Conservation (phyloP, 306 rosid species). For the Medicago lupulina region DNA sequence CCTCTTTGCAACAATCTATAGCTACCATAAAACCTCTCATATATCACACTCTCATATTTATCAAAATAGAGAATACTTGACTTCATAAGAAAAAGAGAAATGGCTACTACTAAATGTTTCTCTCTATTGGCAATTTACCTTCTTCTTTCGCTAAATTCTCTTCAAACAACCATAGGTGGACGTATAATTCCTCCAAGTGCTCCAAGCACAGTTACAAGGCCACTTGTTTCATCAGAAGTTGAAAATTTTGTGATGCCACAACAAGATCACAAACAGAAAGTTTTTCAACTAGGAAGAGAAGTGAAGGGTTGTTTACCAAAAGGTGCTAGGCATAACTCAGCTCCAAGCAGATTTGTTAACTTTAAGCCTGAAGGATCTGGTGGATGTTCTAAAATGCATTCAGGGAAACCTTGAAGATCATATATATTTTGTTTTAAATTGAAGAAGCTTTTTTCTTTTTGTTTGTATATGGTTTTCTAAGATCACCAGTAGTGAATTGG, state of each 20-base stretch:
- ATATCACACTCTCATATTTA: conserved; percentile 6
- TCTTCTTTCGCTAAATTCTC: conserved; percentile 47
- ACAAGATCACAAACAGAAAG: conserved; percentile 49
- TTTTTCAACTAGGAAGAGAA: conserved; percentile 51
- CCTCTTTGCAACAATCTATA: conserved; percentile 11
- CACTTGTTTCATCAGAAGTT: conserved; percentile 56
- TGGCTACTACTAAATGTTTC: conserved; percentile 46
- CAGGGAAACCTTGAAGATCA: conserved; percentile 53
- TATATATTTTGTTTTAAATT: neutral
- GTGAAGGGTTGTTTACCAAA: conserved; percentile 76
- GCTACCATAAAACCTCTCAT: conserved; percentile 21
- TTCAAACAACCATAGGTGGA: conserved; percentile 54
- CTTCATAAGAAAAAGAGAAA: conserved; percentile 2
- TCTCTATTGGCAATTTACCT: conserved; percentile 44
- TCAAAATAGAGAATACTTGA: neutral
- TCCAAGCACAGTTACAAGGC: conserved; percentile 81
- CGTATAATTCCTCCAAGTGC: conserved; percentile 76
- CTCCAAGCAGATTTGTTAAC: conserved; percentile 83
- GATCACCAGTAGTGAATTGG: conserved; percentile 7
- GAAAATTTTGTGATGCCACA: conserved; percentile 54
- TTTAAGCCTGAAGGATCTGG: conserved; percentile 48
- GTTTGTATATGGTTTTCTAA: conserved; percentile 50
- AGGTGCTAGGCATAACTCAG: conserved; percentile 69
- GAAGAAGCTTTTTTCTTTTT: neutral
- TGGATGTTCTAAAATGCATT: conserved; percentile 52